Evolutionary conservation across 169 alveolate species (phyloP), one percentile per base, ranked within the genome.

Genomic region (Babesia ovis): DNA sequence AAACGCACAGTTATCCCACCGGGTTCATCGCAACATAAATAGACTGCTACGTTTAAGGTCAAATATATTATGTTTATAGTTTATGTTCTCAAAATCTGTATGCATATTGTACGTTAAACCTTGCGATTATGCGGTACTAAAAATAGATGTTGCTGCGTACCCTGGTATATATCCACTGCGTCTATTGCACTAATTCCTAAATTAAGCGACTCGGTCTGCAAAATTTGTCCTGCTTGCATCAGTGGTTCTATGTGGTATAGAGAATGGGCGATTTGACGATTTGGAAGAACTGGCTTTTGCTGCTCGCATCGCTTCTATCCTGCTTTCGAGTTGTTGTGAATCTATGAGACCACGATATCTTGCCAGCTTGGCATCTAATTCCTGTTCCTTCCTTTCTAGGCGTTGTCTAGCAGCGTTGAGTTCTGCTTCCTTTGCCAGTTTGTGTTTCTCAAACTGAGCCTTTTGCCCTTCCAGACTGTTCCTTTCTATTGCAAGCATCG

Each of bases 381-480:
- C 70, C 66, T 73, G 73, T 37, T 73, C 85, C 57, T 58, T 60
- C 22, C 68, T 62, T 29, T 64, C 71, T 25, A 81, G 43, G 11
- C 85, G 42, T 34, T 81, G 89, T 22, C 72, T 54, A n/a, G 69
- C 55, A 23, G 89, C 84, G 48, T 64, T 61, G n/a, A 81, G 57
- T 42, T 81, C 85, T 16, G 58, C 68, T 35, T 73, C 80, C 22
- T 73, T 71, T 4, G 72, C 68, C 51, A 57, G 31, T 25, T 37
- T 72, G 23, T 81, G 70, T n/a, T 53, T 56, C 48, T 81, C 77
- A 29, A 81, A 81, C 62, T 81, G 89, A 29, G 61, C 85, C 50
- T 68, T 81, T 35, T 72, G 89, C 27, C 85, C 89, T 37, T 81
- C 85, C 37, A 81, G 76, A 41, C 85, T 81, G 66, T 81, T 71